Evolutionary conservation across 1,284 basidiomycete species (phyloP), one percentile per base, ranked within the genome.

Genomic region (Pseudozyma tsukubaensis): DNA sequence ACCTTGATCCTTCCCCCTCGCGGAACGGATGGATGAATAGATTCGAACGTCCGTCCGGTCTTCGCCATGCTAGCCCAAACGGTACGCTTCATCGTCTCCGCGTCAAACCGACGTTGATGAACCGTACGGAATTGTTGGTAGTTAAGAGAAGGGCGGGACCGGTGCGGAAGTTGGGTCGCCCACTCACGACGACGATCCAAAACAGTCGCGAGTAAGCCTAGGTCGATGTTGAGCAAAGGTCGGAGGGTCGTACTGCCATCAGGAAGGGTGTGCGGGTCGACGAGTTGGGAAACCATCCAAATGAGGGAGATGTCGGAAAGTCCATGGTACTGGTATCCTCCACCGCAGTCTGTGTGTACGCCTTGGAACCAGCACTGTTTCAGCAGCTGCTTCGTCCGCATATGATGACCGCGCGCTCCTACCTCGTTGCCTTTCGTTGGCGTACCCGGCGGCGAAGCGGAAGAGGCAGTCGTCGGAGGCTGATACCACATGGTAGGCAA

Each of bases 301-400:
- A 79, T 68, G 7, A 84, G 67, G 1, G 79, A 47, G 14, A 84
- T 43, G 44, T 83, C 78, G 16, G 72, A 63, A 1, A 84, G 62
- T 1, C 83, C 83, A 52, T 83, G 83, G 19, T 72, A 62, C 53
- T 66, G 50, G 35, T 71, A 73, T 18, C 81, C 80, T 6, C 83
- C 82, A 6, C 83, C 83, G 6, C 73, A 65, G 58, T 83, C 81
- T 6, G 77, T 72, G 43, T 84, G 83, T 0, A 67, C 68, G 24
- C 83, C 83, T 16, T 77, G 59, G 60, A 84, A 83, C 83, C 83
- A 84, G 8, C 59, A 57, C 55, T 84, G 83, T 57, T 80, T 76
- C 29, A 84, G 50, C 10, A 63, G 57, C 60, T 84, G 83, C 4
- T 70, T 71, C 24, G 50, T 13, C 4, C 70, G 60, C 68, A 65